phyloP scores from a whole-genome alignment of 345 rosid species.

The Eutrema yunnanense region DNA sequence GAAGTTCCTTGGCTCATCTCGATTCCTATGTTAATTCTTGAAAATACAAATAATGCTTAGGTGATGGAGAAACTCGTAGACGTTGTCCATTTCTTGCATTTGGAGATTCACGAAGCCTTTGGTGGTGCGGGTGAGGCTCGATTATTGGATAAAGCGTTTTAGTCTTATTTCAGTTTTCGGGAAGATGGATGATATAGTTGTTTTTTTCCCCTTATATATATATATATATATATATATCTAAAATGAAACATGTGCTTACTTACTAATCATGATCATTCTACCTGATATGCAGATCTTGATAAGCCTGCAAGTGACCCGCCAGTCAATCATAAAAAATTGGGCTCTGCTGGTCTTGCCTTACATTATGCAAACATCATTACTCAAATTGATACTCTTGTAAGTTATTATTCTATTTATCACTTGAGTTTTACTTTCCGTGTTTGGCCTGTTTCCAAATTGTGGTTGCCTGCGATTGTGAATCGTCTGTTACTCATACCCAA shows the following conservation, averaged over 20 bases:
- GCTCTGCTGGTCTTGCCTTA: slow-evolving; percentile 92
- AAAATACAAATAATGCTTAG: slow-evolving; percentile 30
- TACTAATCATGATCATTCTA: not conserved
- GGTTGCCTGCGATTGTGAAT: not conserved
- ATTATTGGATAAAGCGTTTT: not conserved
- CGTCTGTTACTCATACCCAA: not conserved
- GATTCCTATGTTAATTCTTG: slow-evolving; percentile 13
- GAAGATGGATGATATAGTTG: not conserved
- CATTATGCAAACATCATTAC: slow-evolving; percentile 95
- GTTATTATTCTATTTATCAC: slow-evolving; percentile 23
- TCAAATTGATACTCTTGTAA: slow-evolving; percentile 94
- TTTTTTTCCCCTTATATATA: not conserved
- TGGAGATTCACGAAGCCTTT: slow-evolving; percentile 89
- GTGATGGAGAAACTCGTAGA: slow-evolving; percentile 98
- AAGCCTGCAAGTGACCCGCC: slow-evolving; percentile 35
- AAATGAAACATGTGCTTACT: not conserved
- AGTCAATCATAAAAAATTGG: slow-evolving; percentile 56
- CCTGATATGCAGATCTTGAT: slow-evolving; percentile 55
- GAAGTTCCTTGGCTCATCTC: not conserved
- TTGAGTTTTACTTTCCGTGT: not conserved
- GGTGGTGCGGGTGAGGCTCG: slow-evolving; percentile 64
- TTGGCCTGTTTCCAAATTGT: not conserved
- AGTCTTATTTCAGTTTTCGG: not conserved
- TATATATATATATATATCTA: not conserved
- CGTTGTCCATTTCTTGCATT: slow-evolving; percentile 85